Base-by-base conservation (phyloP, 106 monocot species). In the Gastrodia elata region DNA sequence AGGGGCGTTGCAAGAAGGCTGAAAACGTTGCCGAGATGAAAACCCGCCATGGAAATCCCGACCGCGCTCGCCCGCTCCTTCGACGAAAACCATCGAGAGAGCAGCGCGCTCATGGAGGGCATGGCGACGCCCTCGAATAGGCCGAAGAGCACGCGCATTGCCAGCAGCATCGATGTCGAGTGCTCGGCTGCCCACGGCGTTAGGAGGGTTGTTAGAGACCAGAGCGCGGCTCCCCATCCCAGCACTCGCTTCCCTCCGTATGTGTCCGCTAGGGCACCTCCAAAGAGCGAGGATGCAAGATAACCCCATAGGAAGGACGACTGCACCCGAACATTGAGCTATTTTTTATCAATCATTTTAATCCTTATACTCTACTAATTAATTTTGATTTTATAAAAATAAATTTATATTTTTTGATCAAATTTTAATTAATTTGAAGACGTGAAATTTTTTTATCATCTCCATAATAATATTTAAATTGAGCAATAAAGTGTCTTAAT, bases 281-380 rank as follows among this genome's bases (percentile, higher is more conserved):
- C 92, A 26, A 68, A 83, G 2, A 82, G 39, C 2, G 95, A 91
- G 6, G 95, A 91, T 10, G 84, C 43, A 18, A 95, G 38, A 68
- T 95, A 95, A 25, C 95, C 95, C 95, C 91, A 95, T 32, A 95
- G 71, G 41, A 92, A 95, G 1, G 95, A 95, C 15, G 95, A 95
- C 95, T 92, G 89, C 76, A n/a, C n/a, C n/a, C n/a, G n/a, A n/a
- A n/a, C n/a, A n/a, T n/a, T n/a, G n/a, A n/a, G n/a, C n/a, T n/a
- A n/a, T n/a, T n/a, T n/a, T n/a, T n/a, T n/a, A n/a, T n/a, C n/a
- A n/a, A n/a, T n/a, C n/a, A n/a, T n/a, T n/a, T n/a, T n/a, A n/a
- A n/a, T n/a, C n/a, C n/a, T n/a, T n/a, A n/a, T n/a, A n/a, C n/a
- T n/a, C n/a, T n/a, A n/a, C n/a, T n/a, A n/a, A n/a, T n/a, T n/a